Percentiles rank a stretch among this genome's conserved stretches.
Evolutionary conservation across 2,329 filamentous ascomycete species (phyloP).

Genomic region (Talaromyces rugulosus): DNA sequence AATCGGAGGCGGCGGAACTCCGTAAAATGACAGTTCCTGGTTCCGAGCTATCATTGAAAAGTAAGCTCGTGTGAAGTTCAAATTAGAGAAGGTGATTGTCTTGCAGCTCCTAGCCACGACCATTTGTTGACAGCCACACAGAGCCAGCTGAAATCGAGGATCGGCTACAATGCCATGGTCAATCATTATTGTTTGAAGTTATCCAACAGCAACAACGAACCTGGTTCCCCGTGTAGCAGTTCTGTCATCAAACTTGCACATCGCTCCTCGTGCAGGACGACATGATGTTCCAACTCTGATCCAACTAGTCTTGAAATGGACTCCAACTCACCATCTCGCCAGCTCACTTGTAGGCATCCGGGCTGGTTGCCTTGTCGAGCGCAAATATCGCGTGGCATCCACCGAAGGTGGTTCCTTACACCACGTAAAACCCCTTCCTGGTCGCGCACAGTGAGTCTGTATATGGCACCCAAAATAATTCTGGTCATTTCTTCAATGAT

Average conservation of each 20-base stretch:
- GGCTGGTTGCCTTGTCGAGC: neutral
- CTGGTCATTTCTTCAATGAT: neutral
- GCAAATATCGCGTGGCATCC: neutral
- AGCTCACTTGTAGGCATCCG: neutral
- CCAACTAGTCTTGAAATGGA: neutral
- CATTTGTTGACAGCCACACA: neutral
- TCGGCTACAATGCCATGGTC: neutral
- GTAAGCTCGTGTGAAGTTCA: neutral
- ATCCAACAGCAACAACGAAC: neutral
- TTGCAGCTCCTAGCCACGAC: neutral
- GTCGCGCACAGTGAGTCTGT: neutral
- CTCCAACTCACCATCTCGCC: neutral
- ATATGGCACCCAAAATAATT: neutral
- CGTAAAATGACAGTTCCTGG: neutral
- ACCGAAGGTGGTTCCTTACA: neutral
- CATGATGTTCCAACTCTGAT: neutral
- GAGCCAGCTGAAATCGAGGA: neutral
- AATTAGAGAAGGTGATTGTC: neutral
- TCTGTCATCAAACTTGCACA: neutral
- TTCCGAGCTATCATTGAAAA: neutral
- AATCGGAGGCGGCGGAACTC: neutral
- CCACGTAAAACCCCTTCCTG: neutral
- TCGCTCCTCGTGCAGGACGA: neutral
- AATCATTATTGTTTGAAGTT: neutral
- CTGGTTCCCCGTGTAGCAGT: neutral